Evolutionary conservation across 1,284 basidiomycete species (phyloP), one percentile per base, ranked within the genome.

Genomic region (Leccinum subfulvum): DNA sequence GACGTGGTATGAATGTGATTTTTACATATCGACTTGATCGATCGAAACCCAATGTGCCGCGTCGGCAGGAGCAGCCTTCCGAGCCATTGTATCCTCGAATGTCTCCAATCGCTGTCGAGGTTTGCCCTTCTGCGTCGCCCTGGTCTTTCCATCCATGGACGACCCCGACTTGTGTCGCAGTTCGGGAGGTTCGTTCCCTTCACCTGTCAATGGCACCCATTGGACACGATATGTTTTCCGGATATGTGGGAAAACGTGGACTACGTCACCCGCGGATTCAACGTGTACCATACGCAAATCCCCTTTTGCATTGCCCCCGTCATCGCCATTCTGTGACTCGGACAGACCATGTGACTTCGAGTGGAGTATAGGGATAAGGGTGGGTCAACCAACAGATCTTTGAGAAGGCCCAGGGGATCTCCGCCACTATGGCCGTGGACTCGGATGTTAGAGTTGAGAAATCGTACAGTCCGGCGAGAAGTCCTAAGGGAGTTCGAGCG

Each of bases 231-330:
- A 97, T 9, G 91, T 94, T 79, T 97, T 94, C 69, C 83, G 86
- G 72, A 97, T 92, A 74, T 98, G 95, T 2, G 91, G 93, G 77
- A 97, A 98, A 59, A 94, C 80, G 71, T 97, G 95, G 1, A 88
- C 68, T 37, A 97, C 86, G 62, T 89, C 85, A 16, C 89, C 88
- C 21, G 79, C 83, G 16, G 80, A 77, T 61, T 78, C 77, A 58
- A 87, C 79, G 59, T 80, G 76, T 44, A 76, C 72, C 41, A 89
- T 80, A 33, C 71, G 76, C 57, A 80, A 62, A 44, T 61, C 58
- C 7, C 41, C 62, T 3, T 63, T 63, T 33, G 53, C 44, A n/a
- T 21, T 59, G 51, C 8, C 23, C 21, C 23, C 18, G 3, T 30
- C 16, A 3, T 49, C 47, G 1, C 9, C 16, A 14, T 51, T 55